These are phyloP conservation scores for Fragilariopsis cylindrus DNA, from an alignment of 108 stramenopile genomes.

Conservation along the genomic window DNA sequence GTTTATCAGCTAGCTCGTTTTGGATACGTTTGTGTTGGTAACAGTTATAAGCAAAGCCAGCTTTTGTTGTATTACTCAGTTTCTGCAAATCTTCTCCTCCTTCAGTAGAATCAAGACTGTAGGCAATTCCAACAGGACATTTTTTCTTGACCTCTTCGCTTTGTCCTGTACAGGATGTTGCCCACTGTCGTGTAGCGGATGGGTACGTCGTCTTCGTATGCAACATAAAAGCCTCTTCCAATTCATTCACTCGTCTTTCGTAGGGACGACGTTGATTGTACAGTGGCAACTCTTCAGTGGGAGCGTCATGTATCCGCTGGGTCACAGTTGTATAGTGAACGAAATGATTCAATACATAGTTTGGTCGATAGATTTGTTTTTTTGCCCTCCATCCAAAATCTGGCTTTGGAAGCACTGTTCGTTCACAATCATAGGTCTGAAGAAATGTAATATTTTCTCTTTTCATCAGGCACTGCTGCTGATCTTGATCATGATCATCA, in stretches of 20 bases:
- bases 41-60: constrained; percentile 19
- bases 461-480: constrained; percentile 30
- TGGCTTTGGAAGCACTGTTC: constrained; percentile 59
- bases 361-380: constrained; percentile 81
- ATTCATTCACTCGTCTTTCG: constrained; percentile 56
- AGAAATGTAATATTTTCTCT: constrained; percentile 46
- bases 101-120: not conserved
- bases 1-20: not conserved
- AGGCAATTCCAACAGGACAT: constrained; percentile 21
- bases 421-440: constrained; percentile 78
- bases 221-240: constrained; percentile 73
- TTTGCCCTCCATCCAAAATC: constrained; percentile 62
- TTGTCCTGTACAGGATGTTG: not conserved
- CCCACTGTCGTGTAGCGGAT: constrained; percentile 5
- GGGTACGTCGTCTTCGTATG: constrained; percentile 66
- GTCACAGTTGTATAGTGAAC: constrained; percentile 85
- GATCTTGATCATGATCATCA: constrained; percentile 13
- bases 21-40: constrained; percentile 11
- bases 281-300: constrained; percentile 25
- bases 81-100: not conserved
- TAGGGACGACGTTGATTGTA: constrained; percentile 22
- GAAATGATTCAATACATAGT: constrained; percentile 73
- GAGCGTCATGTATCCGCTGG: constrained; percentile 24
- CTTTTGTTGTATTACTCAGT: not conserved
- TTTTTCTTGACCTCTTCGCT: not conserved